Evolutionary conservation across 805 yeast genomes (phyloP).

Genomic region (Zygoascus flipseniorum): DNA sequence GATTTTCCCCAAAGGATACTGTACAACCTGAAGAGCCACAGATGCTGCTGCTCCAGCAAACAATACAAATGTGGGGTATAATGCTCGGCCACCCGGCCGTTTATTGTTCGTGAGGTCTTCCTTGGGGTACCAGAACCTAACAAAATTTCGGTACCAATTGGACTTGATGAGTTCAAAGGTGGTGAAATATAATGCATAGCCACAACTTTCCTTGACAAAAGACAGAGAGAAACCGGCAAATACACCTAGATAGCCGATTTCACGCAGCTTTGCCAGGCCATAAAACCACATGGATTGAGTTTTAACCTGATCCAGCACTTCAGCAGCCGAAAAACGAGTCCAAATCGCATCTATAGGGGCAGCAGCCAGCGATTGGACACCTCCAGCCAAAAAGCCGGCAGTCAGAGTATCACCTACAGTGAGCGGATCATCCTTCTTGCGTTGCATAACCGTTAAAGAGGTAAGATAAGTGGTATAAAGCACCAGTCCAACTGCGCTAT

Average conservation of each 20-base stretch:
- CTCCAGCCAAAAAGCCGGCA: slow-evolving; percentile 83
- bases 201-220: slow-evolving; percentile 64
- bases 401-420: slow-evolving; percentile 42
- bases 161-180: slow-evolving; percentile 75
- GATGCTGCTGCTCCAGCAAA: slow-evolving; percentile 89
- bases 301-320: slow-evolving; percentile 50
- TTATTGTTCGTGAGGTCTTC: slow-evolving; percentile 12
- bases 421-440: slow-evolving; percentile 31
- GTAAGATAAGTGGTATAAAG: slow-evolving; percentile 73
- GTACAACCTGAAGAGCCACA: slow-evolving; percentile 61
- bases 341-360: slow-evolving; percentile 91
- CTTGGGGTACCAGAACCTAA: slow-evolving; percentile 17
- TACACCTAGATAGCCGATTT: slow-evolving; percentile 74
- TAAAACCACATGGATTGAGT: slow-evolving; percentile 72
- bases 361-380: slow-evolving; percentile 80
- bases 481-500: slow-evolving; percentile 78
- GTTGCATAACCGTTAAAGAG: slow-evolving; percentile 20
- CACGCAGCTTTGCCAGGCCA: slow-evolving; percentile 56
- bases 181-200: slow-evolving; percentile 77
- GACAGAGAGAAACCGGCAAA: slow-evolving; percentile 85
- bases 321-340: slow-evolving; percentile 70
- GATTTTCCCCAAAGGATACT: slow-evolving; percentile 72
- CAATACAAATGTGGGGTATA: slow-evolving; percentile 61
- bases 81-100: slow-evolving; percentile 29
- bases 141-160: slow-evolving; percentile 24